A percentile compares a stretch with the other conserved stretches of the same genome.
These are phyloP conservation scores for Penicillium sp. DNA, from an alignment of 2,329 filamentous ascomycete species.

Conservation along the genomic window DNA sequence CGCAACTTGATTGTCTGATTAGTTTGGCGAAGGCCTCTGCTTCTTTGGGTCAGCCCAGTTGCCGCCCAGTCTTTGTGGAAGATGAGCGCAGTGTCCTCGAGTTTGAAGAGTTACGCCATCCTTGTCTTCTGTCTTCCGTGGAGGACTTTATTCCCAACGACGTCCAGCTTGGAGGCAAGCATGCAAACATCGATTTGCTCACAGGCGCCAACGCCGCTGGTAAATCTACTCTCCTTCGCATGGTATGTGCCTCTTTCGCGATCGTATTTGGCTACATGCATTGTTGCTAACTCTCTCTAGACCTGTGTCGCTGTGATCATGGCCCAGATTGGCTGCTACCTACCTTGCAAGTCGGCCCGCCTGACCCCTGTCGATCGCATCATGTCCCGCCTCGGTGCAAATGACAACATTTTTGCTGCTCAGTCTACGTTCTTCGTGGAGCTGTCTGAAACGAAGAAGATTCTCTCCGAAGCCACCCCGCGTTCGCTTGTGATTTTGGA, in stretches of 20 bases:
- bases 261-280: not conserved
- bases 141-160: slow-evolving; percentile 97
- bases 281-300: slow-evolving; percentile 47
- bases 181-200: slow-evolving; percentile 82
- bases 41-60: slow-evolving; percentile 81
- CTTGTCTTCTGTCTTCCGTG: slow-evolving; percentile 87
- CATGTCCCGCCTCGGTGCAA: slow-evolving; percentile 96
- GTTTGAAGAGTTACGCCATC: slow-evolving; percentile 89
- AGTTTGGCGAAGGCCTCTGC: slow-evolving; percentile 87
- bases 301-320: slow-evolving; percentile 96
- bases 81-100: slow-evolving; percentile 84
- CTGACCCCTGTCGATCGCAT: slow-evolving; percentile 94
- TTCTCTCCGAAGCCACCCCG: slow-evolving; percentile 88
- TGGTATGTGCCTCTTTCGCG: slow-evolving; percentile 60
- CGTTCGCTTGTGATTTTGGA: slow-evolving; percentile 95
- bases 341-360: slow-evolving; percentile 78
- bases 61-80: slow-evolving; percentile 84
- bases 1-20: slow-evolving; percentile 92
- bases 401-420: slow-evolving; percentile 98
- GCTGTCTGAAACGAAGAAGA: slow-evolving; percentile 96
- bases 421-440: slow-evolving; percentile 99
- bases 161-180: slow-evolving; percentile 77
- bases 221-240: slow-evolving; percentile 93
- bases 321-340: slow-evolving; percentile 92
- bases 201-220: slow-evolving; percentile 97